Percentiles rank a stretch among this genome's conserved stretches.
Conservation (phyloP, 306 rosid species). For the Hippophae gyantsensis region DNA sequence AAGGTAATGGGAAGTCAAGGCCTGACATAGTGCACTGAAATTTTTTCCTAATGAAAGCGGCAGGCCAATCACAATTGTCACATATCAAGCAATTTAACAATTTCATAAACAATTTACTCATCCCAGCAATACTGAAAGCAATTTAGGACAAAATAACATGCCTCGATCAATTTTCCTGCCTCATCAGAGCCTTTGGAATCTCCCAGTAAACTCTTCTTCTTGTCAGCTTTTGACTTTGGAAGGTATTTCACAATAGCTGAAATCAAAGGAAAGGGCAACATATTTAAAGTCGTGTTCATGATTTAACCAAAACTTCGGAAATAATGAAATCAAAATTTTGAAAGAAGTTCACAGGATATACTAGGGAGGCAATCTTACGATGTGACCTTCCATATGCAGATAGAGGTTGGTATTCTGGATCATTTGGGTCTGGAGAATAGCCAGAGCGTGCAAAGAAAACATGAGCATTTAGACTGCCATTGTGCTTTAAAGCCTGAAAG, state of each 20-base stretch:
- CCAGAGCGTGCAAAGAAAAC: conserved; percentile 90
- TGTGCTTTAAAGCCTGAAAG: conserved; percentile 61
- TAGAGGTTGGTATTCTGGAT: conserved; percentile 76
- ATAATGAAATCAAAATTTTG: not conserved
- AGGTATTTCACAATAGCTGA: conserved; percentile 68
- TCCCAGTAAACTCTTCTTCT: conserved; percentile 70
- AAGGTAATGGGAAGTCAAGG: no score
- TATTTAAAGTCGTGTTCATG: conserved; percentile 9
- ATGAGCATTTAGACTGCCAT: conserved; percentile 73
- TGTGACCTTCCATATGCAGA: conserved; percentile 68
- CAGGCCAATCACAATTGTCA: no score
- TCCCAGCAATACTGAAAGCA: not conserved
- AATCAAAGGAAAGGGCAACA: conserved; percentile 19
- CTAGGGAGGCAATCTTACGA: conserved; percentile 30
- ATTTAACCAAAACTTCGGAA: conserved; percentile 2
- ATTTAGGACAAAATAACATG: conserved; percentile 20
- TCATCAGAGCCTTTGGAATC: conserved; percentile 42
- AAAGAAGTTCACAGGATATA: not conserved
- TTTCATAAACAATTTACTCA: no score
- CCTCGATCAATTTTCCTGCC: conserved; percentile 41
- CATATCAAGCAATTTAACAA: no score
- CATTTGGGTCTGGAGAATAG: conserved; percentile 73
- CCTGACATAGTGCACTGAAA: no score
- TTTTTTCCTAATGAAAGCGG: no score
- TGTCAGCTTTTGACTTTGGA: conserved; percentile 70